Conservation (phyloP, 2,329 filamentous ascomycete species). For the Exophiala bonariae region DNA sequence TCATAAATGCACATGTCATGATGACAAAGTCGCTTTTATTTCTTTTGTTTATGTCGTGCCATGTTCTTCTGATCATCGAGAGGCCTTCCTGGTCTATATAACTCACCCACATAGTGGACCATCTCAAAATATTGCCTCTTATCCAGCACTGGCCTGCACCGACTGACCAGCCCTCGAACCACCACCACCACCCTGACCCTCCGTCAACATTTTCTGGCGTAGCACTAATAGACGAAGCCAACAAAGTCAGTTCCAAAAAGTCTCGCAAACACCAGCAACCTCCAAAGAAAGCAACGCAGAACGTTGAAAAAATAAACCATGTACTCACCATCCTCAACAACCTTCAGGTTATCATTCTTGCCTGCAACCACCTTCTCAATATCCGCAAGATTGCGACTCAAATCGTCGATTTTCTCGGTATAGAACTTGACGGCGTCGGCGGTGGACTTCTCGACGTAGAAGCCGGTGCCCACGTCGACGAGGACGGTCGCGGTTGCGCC, state of each 20-base stretch:
- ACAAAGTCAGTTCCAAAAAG: no score
- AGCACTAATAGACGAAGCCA: constrained; percentile 39
- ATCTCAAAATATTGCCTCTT: constrained; percentile 15
- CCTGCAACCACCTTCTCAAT: constrained; percentile 67
- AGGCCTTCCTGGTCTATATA: no score
- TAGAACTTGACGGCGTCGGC: constrained; percentile 67
- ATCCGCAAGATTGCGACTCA: constrained; percentile 65
- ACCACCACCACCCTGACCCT: constrained; percentile 33
- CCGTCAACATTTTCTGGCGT: constrained; percentile 53
- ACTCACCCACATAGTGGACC: no score
- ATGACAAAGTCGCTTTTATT: no score
- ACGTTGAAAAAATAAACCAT: constrained; percentile 1
- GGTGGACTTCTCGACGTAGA: constrained; percentile 82
- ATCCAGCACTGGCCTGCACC: constrained; percentile 27
- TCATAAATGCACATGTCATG: no score
- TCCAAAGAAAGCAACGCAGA: neutral
- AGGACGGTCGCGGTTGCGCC: constrained; percentile 64
- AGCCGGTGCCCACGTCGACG: constrained; percentile 91
- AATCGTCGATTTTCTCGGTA: constrained; percentile 64
- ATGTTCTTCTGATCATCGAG: no score
- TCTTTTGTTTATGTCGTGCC: no score
- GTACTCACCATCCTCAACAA: constrained; percentile 85
- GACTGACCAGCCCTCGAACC: constrained; percentile 7
- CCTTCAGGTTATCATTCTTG: constrained; percentile 80
- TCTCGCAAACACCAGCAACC: no score